These are phyloP conservation scores for Nicotiana noctiflora DNA, from an alignment of 257 asterid species.

Conservation along the genomic window DNA sequence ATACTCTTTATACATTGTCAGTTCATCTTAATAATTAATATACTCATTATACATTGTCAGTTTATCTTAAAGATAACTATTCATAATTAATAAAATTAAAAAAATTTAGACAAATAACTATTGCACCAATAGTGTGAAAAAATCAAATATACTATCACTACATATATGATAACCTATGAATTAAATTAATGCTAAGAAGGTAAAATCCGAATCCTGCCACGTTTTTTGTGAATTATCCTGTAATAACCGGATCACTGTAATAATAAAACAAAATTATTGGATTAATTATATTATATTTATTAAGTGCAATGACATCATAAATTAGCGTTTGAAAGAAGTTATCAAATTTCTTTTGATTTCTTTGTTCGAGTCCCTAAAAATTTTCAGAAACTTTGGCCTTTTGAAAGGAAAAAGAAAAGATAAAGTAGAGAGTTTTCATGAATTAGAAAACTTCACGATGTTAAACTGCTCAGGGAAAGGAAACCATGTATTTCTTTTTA, in stretches of 20 bases:
- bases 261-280: too few species aligned
- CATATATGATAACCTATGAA: neutral
- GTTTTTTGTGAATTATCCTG: too few species aligned
- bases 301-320: neutral
- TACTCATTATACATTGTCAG: neutral
- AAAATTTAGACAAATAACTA: neutral
- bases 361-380: neutral
- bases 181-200: neutral
- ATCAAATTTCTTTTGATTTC: neutral
- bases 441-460: neutral
- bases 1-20: neutral
- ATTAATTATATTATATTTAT: neutral
- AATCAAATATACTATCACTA: neutral
- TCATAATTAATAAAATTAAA: neutral
- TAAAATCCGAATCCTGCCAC: too few species aligned
- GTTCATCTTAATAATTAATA: accelerated
- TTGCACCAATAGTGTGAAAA: neutral
- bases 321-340: neutral
- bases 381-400: neutral
- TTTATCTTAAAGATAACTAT: neutral
- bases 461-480: neutral
- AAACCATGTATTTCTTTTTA: neutral
- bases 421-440: neutral
- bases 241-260: too few species aligned
- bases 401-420: neutral